Percentiles rank a stretch among this genome's conserved stretches.
phyloP scores from a whole-genome alignment of 2,329 filamentous ascomycete genomes.

The Periglandula ipomoeae region DNA sequence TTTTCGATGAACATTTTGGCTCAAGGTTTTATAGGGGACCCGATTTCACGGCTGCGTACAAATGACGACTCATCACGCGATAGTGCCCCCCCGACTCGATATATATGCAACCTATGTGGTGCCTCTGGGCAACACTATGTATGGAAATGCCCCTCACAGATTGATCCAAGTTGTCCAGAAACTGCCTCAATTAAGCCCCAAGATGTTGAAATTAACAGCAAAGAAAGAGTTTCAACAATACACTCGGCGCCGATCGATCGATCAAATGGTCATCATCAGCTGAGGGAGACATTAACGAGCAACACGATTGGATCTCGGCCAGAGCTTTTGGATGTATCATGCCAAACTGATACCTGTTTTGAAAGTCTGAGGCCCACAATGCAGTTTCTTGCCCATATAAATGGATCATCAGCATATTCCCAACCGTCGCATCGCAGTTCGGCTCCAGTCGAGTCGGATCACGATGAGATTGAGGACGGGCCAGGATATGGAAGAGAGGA shows the following conservation, averaged over 20 bases:
- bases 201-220: background rate
- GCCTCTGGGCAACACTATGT: slow-evolving; percentile 1
- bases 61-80: background rate
- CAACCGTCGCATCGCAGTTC: no score
- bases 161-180: background rate
- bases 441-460: no score
- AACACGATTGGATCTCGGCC: background rate
- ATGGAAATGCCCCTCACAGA: slow-evolving; percentile 2
- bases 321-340: background rate
- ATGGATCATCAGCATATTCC: no score
- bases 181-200: background rate
- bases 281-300: background rate
- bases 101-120: slow-evolving; percentile 5
- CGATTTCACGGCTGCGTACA: background rate
- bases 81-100: background rate
- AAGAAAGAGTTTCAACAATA: background rate
- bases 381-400: background rate
- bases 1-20: background rate
- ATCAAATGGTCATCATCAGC: background rate
- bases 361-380: background rate
- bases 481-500: no score
- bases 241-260: background rate
- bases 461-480: no score
- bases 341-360: background rate
- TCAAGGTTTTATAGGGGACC: background rate